Conservation (phyloP, 2,329 filamentous ascomycete species). For the Tolypocladium pustulatum region DNA sequence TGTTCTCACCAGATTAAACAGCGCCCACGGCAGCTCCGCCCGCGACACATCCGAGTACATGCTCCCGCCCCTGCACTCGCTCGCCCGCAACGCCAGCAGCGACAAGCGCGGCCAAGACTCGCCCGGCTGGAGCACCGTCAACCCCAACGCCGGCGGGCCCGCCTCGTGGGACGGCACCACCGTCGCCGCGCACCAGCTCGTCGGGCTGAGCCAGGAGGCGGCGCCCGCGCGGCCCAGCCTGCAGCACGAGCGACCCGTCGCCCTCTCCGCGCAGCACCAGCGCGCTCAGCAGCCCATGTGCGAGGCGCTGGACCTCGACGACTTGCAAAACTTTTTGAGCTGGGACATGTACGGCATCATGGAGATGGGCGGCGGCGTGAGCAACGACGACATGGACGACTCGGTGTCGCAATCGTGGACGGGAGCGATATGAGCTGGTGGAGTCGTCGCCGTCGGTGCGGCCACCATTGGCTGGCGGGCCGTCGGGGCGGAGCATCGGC, state of each 20-base stretch:
- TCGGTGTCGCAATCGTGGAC: slow-evolving; percentile 19
- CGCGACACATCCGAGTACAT: slow-evolving; percentile 7
- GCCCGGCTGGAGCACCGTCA: slow-evolving; percentile 11
- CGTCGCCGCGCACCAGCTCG: slow-evolving; percentile 15
- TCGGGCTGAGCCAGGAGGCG: slow-evolving; percentile 11
- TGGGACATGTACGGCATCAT: slow-evolving; percentile 31
- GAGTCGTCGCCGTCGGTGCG: slow-evolving; percentile 2
- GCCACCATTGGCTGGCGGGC: neutral
- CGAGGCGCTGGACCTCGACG: slow-evolving; percentile 24
- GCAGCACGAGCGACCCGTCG: slow-evolving; percentile 26
- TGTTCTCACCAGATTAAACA: slow-evolving; percentile 6
- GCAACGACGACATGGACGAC: slow-evolving; percentile 24
- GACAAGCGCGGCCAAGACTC: slow-evolving; percentile 4
- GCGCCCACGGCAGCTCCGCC: neutral
- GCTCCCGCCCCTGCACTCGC: slow-evolving; percentile 12
- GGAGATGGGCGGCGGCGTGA: slow-evolving; percentile 26
- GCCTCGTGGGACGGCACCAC: slow-evolving; percentile 16
- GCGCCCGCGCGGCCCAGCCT: slow-evolving; percentile 19
- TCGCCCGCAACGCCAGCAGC: slow-evolving; percentile 8
- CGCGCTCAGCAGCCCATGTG: slow-evolving; percentile 18
- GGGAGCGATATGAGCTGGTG: slow-evolving; percentile 6
- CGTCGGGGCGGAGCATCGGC: slow-evolving; percentile 5
- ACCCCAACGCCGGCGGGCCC: slow-evolving; percentile 8
- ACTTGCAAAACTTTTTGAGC: slow-evolving; percentile 26
- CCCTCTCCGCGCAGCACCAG: slow-evolving; percentile 7